Conservation (phyloP, 306 rosid species). For the Dalbergia cultrata region DNA sequence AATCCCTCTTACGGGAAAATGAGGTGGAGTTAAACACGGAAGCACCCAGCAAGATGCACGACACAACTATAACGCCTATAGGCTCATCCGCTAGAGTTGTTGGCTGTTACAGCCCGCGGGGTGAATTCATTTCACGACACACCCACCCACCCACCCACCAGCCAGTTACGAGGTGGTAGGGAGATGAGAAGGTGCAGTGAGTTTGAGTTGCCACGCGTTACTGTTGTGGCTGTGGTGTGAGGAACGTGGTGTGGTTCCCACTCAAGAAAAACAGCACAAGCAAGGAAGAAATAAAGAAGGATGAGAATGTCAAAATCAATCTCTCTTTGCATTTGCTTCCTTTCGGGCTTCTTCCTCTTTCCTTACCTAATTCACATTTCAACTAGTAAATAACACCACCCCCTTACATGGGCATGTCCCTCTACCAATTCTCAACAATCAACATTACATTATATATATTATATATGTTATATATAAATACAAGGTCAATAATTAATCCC, state of each 20-base stretch:
- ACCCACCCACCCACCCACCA: too few relatives aligned
- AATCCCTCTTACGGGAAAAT: too few relatives aligned
- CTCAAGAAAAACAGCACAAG: neutral
- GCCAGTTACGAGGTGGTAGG: too few relatives aligned
- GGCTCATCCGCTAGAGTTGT: too few relatives aligned
- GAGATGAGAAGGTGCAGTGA: neutral
- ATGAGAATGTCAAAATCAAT: neutral
- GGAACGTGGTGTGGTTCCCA: neutral
- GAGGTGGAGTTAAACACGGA: too few relatives aligned
- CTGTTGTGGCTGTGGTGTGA: neutral
- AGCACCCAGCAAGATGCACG: too few relatives aligned
- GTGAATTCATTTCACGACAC: too few relatives aligned
- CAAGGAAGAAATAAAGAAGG: neutral
- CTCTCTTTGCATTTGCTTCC: neutral
- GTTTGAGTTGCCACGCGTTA: neutral
- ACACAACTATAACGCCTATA: too few relatives aligned
- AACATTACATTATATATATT: neutral
- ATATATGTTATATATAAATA: neutral
- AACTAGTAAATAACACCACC: neutral
- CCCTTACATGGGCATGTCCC: neutral
- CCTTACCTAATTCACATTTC: neutral
- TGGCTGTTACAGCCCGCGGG: too few relatives aligned
- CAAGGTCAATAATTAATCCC: constrained; percentile 16
- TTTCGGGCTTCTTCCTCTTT: neutral
- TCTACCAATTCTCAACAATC: neutral